phyloP scores from a whole-genome alignment of 2,329 filamentous ascomycete genomes.

The Aspergillus ochraceus region DNA sequence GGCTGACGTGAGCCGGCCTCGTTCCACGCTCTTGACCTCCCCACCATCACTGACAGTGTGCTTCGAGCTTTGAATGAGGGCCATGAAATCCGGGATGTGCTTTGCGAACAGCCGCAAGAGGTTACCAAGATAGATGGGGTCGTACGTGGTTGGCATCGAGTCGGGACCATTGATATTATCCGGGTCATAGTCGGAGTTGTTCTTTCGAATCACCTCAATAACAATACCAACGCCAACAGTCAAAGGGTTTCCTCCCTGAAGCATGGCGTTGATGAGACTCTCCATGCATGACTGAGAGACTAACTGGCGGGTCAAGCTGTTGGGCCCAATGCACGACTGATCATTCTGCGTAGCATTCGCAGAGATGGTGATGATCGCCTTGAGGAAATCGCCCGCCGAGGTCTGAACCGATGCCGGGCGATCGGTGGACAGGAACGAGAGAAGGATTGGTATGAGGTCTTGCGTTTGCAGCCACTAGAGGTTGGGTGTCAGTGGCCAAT shows the following conservation, averaged over 20 bases:
- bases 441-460: conserved; percentile 79
- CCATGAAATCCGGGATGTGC: conserved; percentile 92
- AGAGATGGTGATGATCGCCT: conserved; percentile 98
- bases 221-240: conserved; percentile 96
- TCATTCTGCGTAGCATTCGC: conserved; percentile 98
- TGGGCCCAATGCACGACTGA: conserved; percentile 97
- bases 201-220: conserved; percentile 98
- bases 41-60: conserved; percentile 59
- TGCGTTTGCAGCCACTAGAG: conserved; percentile 85
- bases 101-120: conserved; percentile 85
- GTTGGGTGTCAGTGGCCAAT: conserved; percentile 3
- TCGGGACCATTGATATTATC: conserved; percentile 82
- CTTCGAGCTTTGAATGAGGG: conserved; percentile 74
- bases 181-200: conserved; percentile 97
- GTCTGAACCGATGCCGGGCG: conserved; percentile 90
- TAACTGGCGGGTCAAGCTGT: conserved; percentile 91
- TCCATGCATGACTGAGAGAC: conserved; percentile 84
- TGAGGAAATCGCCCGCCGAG: conserved; percentile 94
- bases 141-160: conserved; percentile 75
- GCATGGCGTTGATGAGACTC: conserved; percentile 85
- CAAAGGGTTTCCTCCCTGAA: conserved; percentile 86
- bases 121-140: conserved; percentile 94
- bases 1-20: conserved; percentile 76
- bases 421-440: conserved; percentile 82
- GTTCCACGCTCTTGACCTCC: conserved; percentile 62